Evolutionary conservation across 768 basidiomycete species (phyloP).

Genomic region (Asterophora lycoperdoides): DNA sequence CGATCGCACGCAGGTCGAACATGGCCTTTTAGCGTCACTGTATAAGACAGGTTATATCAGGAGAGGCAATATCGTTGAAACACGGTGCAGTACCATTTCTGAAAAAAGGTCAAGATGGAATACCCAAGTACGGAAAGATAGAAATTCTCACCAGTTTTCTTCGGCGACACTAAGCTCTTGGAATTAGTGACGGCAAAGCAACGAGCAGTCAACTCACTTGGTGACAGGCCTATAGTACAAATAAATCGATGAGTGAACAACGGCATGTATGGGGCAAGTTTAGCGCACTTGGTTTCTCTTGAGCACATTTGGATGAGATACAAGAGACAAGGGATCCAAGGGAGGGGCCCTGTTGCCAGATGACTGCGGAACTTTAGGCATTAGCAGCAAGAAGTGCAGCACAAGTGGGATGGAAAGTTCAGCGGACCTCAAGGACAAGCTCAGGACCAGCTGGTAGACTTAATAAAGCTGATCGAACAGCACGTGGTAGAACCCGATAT

Average conservation of each 20-base stretch:
- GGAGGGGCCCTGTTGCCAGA: conserved; percentile 23
- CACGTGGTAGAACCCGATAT: conserved; percentile 15
- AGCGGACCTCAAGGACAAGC: background rate
- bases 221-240: conserved; percentile 45
- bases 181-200: background rate
- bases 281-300: conserved; percentile 48
- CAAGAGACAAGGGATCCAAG: conserved; percentile 24
- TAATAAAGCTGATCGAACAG: conserved; percentile 6
- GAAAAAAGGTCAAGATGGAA: background rate
- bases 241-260: conserved; percentile 2
- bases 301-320: conserved; percentile 42
- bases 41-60: conserved; percentile 1
- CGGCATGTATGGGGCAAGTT: background rate
- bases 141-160: conserved; percentile 54
- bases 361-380: conserved; percentile 35
- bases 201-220: conserved; percentile 32
- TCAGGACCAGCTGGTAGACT: background rate
- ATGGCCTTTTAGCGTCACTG: conserved; percentile 74
- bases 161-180: conserved; percentile 51
- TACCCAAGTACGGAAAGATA: background rate
- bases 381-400: conserved; percentile 14
- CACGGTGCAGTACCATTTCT: conserved; percentile 56
- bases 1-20: conserved; percentile 73
- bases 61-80: conserved; percentile 1
- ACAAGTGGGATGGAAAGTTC: conserved; percentile 4